Evolutionary conservation across 2,329 filamentous ascomycete species (phyloP), one percentile per base, ranked within the genome.

Genomic region (Ophiostoma himal-ulmi): DNA sequence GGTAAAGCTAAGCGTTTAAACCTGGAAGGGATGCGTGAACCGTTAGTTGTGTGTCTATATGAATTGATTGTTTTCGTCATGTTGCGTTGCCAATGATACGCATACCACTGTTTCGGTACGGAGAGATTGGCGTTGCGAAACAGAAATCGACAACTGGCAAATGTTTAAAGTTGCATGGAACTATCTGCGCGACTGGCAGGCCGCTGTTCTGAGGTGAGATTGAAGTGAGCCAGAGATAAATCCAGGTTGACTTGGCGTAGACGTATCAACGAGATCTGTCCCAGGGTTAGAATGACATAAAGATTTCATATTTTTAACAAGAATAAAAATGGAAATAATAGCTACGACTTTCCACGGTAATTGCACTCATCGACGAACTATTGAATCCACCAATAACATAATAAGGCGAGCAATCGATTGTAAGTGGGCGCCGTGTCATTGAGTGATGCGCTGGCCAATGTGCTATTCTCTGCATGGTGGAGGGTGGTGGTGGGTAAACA

Each of bases 401-500:
- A 22, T 39, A 65, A 41, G 62, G 62, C 62, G 34, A 8, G 17
- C 60, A 37, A 22, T 22, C 41, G 20, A 30, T 13, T 36, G 30
- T 39, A 22, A 39, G 20, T 39, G 36, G n/a, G 36, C 36, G 62
- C 62, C 62, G 62, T 22, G 34, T 5, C 62, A 39, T 11, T 62
- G 20, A 6, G 36, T 13, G 62, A 65, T 65, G 62, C 62, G 62
- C 36, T 65, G 62, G 62, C 62, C 62, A 65, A 65, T 65, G 62
- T 65, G 62, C 62, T 37, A 36, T 65, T 65, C 17, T 20, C 22
- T 65, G 62, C 62, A 39, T n/a, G 34, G 8, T 65, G 62, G 20
- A 22, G 54, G 54, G n/a, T 65, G 34, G 20, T 39, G 62, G 34
- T 64, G 26, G 26, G 6, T 20, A 34, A 17, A 20, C 22, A 34